phyloP scores from a whole-genome alignment of 2,329 filamentous ascomycete species.

The Cadophora sp. region DNA sequence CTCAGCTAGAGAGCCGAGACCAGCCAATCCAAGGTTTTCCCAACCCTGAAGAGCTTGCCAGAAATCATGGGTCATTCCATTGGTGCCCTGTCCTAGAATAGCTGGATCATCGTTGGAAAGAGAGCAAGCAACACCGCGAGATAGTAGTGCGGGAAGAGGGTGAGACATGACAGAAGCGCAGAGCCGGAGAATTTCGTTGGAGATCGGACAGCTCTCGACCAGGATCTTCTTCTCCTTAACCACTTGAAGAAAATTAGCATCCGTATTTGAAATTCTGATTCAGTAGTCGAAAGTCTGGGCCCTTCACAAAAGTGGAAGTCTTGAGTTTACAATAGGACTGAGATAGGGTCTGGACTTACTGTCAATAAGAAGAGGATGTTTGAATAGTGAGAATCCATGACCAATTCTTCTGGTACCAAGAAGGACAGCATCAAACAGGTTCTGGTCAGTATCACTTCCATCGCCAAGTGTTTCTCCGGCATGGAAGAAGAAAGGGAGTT shows the following conservation, averaged over 20 bases:
- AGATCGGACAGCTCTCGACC: constrained; percentile 89
- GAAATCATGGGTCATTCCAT: constrained; percentile 89
- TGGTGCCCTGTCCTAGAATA: constrained; percentile 82
- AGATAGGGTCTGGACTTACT: constrained; percentile 40
- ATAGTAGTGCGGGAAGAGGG: constrained; percentile 81
- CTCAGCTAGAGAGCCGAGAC: constrained; percentile 85
- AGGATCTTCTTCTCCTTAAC: constrained; percentile 88
- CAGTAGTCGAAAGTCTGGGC: no score
- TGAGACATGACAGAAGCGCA: constrained; percentile 79
- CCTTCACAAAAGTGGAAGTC: no score
- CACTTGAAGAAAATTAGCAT: constrained; percentile 47
- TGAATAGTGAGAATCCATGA: constrained; percentile 87
- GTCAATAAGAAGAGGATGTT: constrained; percentile 87
- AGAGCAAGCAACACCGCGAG: constrained; percentile 82
- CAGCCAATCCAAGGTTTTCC: constrained; percentile 88
- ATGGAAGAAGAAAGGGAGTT: constrained; percentile 95
- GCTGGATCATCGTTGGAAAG: constrained; percentile 92
- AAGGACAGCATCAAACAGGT: constrained; percentile 88
- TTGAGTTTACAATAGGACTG: no score
- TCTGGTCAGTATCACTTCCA: constrained; percentile 76
- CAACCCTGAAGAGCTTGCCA: constrained; percentile 93
- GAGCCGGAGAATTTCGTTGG: constrained; percentile 84
- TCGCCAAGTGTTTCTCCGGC: constrained; percentile 84
- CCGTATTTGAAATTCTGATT: background rate
- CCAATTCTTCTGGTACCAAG: constrained; percentile 89